Percentiles rank a stretch among this genome's conserved stretches.
phyloP scores from a whole-genome alignment of 768 basidiomycete species.

The Tylopilus rubrobrunneus region DNA sequence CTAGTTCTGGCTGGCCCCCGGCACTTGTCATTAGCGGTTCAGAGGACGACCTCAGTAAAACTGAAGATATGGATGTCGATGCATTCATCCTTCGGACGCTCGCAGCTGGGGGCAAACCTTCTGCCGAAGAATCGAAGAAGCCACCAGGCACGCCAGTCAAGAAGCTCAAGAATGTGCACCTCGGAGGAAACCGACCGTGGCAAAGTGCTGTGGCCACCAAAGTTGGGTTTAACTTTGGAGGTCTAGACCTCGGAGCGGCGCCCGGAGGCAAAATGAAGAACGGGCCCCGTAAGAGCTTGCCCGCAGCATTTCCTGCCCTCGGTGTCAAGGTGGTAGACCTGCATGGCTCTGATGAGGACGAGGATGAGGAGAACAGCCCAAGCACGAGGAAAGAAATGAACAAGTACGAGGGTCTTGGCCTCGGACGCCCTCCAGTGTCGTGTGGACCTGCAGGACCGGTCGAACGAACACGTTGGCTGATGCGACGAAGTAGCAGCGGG shows the following conservation, averaged over 20 bases:
- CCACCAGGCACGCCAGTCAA: slow-evolving; percentile 84
- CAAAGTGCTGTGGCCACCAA: slow-evolving; percentile 75
- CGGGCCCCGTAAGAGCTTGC: slow-evolving; percentile 68
- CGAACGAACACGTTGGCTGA: slow-evolving; percentile 54
- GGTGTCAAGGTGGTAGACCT: slow-evolving; percentile 21
- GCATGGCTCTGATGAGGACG: slow-evolving; percentile 57
- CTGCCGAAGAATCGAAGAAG: slow-evolving; percentile 46
- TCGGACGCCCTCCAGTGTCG: slow-evolving; percentile 50
- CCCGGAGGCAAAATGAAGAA: slow-evolving; percentile 41
- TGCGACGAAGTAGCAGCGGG: slow-evolving; percentile 78
- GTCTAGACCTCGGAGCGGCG: slow-evolving; percentile 33
- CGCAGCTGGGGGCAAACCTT: slow-evolving; percentile 51
- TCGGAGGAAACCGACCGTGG: slow-evolving; percentile 65
- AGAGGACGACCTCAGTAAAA: slow-evolving; percentile 34
- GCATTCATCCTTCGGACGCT: slow-evolving; percentile 72
- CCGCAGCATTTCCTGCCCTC: slow-evolving; percentile 60
- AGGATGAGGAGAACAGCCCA: slow-evolving; percentile 62
- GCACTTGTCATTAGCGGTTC: slow-evolving; percentile 37
- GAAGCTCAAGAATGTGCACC: slow-evolving; percentile 56
- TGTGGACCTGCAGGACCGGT: slow-evolving; percentile 31
- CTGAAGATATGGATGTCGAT: slow-evolving; percentile 48
- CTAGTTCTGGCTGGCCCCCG: slow-evolving; percentile 61
- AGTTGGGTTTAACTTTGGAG: slow-evolving; percentile 50
- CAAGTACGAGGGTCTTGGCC: slow-evolving; percentile 61
- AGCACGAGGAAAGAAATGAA: slow-evolving; percentile 47